Evolutionary conservation across 2,329 filamentous ascomycete genomes (phyloP), one percentile per base, ranked within the genome.

Genomic region (Penicillium paneum): DNA sequence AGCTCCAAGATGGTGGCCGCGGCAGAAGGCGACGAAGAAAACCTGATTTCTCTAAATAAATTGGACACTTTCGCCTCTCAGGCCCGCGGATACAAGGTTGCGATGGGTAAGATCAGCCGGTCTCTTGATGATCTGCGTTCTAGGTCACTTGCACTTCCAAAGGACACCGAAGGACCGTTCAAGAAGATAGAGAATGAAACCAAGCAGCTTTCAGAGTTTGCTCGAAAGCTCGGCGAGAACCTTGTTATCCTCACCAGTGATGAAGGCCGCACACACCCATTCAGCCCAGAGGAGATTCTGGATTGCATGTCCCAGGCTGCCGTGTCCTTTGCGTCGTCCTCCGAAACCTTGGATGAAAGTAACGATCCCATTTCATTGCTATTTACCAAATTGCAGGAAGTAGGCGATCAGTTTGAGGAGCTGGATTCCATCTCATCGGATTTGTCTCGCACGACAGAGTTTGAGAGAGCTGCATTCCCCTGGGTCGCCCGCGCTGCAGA

Each of bases 401-500:
- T 91, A 39, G 84, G 83, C 12, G 76, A 77, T 21, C 82, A 86
- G 52, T 80, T 95, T 35, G 79, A 84, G 32, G 88, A 92, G 57
- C 81, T 96, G 53, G 84, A 86, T 6, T 82, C 83, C 12, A 78
- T 93, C 55, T 85, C 88, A 43, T 79, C 81, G 12, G 88, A 91
- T 66, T 78, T 92, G 19, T 84, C 85, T 36, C 84, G 88, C 65
- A 88, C 88, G 0, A 80, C 88, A 57, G 89, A 93, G 71, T 93
- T 97, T 66, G 90, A 96, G 60, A 82, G 84, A 58, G 82, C 80
- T 21, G 80, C 83, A 0, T 83, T 88, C 3, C 94, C 94, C 2
- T 99, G 94, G 94, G 81, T 89, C 49, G 80, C 91, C 31, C 87
- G 92, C 50, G 87, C 91, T 3, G 84, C 89, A 64, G 88, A 94